Evolutionary conservation across 306 rosid species (phyloP).

Genomic region (Cicer judaicum): DNA sequence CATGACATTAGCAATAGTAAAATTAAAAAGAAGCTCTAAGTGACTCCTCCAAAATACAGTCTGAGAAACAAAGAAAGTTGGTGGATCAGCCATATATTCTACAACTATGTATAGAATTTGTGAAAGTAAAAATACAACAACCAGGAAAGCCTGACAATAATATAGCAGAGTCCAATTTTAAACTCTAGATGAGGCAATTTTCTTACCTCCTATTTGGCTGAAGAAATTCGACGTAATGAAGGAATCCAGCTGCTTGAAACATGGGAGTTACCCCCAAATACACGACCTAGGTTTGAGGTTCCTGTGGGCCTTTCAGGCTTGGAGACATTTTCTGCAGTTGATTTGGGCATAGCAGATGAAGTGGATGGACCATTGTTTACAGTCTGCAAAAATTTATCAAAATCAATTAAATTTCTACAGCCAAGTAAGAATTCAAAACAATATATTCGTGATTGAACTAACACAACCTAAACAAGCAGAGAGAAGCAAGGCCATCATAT

Average conservation of each 20-base stretch:
- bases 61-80: constrained; percentile 30
- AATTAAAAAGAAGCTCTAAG: constrained; percentile 19
- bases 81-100: constrained; percentile 35
- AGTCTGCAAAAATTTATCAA: constrained; percentile 52
- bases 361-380: constrained; percentile 54
- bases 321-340: constrained; percentile 45
- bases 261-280: constrained; percentile 52
- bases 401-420: constrained; percentile 33
- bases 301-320: constrained; percentile 47
- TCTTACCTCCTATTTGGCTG: constrained; percentile 57
- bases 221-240: constrained; percentile 63
- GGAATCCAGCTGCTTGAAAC: constrained; percentile 64
- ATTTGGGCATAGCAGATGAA: constrained; percentile 45
- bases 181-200: constrained; percentile 16
- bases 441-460: constrained; percentile 17
- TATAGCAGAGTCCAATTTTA: constrained; percentile 28
- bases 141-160: constrained; percentile 9
- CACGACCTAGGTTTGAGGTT: constrained; percentile 51
- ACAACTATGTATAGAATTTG: constrained; percentile 20
- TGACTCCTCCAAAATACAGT: constrained; percentile 43
- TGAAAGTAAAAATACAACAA: constrained; percentile 15
- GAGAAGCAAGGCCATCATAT: not conserved
- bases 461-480: constrained; percentile 36
- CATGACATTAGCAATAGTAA: constrained; percentile 27
- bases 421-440: constrained; percentile 28